phyloP scores from a whole-genome alignment of 202 grass and related monocot species.

The Alloteropsis angusta region DNA sequence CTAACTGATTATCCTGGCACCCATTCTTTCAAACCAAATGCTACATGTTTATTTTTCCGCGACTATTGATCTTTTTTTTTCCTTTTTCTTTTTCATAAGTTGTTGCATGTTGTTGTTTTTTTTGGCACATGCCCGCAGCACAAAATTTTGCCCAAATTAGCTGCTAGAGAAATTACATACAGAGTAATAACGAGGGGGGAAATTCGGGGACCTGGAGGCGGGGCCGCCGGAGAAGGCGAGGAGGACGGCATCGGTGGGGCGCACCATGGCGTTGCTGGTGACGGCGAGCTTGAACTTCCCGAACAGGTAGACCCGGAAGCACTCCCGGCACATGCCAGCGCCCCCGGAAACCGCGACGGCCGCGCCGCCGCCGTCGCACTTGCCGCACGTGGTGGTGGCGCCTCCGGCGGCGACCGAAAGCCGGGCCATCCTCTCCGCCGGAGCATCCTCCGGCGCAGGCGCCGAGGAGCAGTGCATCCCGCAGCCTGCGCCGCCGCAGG shows the following conservation, averaged over 20 bases:
- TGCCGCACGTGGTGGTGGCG: constrained; percentile 34
- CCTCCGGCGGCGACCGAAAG: constrained; percentile 19
- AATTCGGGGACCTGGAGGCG: constrained; percentile 52
- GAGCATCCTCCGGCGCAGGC: neutral
- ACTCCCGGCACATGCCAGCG: constrained; percentile 46
- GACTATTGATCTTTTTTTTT: neutral
- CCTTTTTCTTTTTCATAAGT: neutral
- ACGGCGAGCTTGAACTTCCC: constrained; percentile 94
- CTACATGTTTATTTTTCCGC: neutral
- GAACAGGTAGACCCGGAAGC: constrained; percentile 59
- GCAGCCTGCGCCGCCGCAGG: constrained; percentile 47
- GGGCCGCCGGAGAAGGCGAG: constrained; percentile 90
- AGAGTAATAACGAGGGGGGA: neutral
- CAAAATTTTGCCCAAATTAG: neutral
- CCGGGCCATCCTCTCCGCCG: constrained; percentile 12
- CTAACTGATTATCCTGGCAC: neutral
- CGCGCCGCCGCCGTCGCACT: constrained; percentile 50
- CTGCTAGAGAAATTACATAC: neutral
- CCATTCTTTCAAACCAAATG: neutral
- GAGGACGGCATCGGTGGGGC: constrained; percentile 74
- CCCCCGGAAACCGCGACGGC: constrained; percentile 32
- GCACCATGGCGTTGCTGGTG: constrained; percentile 82
- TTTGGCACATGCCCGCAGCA: too few relatives aligned
- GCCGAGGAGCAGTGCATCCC: constrained; percentile 33
- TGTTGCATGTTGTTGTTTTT: neutral